Evolutionary conservation across 2,329 filamentous ascomycete species (phyloP).

Genomic region (Fusarium sarcochroum): DNA sequence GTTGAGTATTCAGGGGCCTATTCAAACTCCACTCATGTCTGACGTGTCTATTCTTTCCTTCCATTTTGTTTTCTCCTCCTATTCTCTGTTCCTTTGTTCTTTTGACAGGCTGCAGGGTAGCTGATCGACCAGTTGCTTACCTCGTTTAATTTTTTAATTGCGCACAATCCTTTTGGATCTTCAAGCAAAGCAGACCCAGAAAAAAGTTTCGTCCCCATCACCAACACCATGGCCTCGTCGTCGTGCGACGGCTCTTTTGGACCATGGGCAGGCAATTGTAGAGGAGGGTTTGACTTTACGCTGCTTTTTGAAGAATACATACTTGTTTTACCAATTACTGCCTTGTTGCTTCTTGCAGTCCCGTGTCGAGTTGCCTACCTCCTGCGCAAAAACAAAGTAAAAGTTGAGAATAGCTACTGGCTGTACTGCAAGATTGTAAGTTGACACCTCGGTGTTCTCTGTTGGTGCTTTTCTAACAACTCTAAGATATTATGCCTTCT

Average conservation of each 20-base stretch:
- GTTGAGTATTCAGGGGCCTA: background rate
- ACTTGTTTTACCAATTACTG: constrained; percentile 48
- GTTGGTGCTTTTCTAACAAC: constrained; percentile 21
- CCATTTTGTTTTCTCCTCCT: background rate
- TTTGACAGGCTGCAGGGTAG: constrained; percentile 11
- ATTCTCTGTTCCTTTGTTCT: background rate
- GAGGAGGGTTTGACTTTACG: constrained; percentile 63
- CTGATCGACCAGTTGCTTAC: background rate
- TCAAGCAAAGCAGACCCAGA: background rate
- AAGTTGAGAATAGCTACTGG: constrained; percentile 37
- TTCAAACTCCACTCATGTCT: background rate
- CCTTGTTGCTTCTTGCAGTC: constrained; percentile 47
- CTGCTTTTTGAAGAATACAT: constrained; percentile 59
- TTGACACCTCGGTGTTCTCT: background rate
- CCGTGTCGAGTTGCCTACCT: constrained; percentile 42
- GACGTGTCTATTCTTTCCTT: background rate
- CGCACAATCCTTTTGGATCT: constrained; percentile 5
- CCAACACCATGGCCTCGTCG: constrained; percentile 14
- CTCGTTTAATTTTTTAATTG: background rate
- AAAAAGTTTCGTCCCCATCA: background rate
- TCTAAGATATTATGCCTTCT: constrained; percentile 15
- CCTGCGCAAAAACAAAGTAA: constrained; percentile 35
- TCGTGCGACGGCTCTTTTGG: constrained; percentile 42
- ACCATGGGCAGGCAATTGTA: constrained; percentile 47
- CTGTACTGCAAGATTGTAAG: constrained; percentile 42